Percentiles rank a stretch among this genome's conserved stretches.
Conservation (phyloP, 1,284 basidiomycete genomes). For the Gymnopus androsaceus region DNA sequence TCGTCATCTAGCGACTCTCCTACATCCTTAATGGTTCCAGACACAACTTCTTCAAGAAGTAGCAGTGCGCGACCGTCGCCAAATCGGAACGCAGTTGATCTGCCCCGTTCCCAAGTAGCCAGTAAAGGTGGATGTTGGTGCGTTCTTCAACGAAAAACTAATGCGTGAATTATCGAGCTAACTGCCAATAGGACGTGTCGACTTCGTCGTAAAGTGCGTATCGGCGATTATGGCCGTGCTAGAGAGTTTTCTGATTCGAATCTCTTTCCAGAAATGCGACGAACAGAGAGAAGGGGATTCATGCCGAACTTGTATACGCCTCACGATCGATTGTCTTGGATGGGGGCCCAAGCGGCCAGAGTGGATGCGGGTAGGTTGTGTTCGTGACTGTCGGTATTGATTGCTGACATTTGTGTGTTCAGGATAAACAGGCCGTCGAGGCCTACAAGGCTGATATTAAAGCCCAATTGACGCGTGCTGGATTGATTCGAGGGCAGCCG, state of each 20-base stretch:
- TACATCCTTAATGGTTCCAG: slow-evolving; percentile 39
- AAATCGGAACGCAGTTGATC: slow-evolving; percentile 48
- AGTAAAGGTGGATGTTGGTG: slow-evolving; percentile 78
- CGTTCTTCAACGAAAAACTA: slow-evolving; percentile 29
- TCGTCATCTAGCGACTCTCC: slow-evolving; percentile 48
- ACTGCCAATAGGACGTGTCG: slow-evolving; percentile 67
- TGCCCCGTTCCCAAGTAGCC: slow-evolving; percentile 53
- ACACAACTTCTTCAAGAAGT: slow-evolving; percentile 37
- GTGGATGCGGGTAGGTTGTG: slow-evolving; percentile 74
- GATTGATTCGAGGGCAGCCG: slow-evolving; percentile 78
- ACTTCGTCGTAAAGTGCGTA: slow-evolving; percentile 71
- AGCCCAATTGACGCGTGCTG: slow-evolving; percentile 70
- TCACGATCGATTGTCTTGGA: slow-evolving; percentile 76
- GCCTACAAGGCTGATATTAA: slow-evolving; percentile 83
- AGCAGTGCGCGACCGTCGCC: slow-evolving; percentile 46
- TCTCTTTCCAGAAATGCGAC: slow-evolving; percentile 70
- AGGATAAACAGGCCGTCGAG: slow-evolving; percentile 83
- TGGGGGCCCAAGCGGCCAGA: slow-evolving; percentile 80
- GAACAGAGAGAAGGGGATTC: slow-evolving; percentile 76
- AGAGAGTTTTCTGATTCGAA: slow-evolving; percentile 9
- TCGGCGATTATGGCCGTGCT: background rate
- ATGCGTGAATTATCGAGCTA: slow-evolving; percentile 6
- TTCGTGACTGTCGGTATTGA: slow-evolving; percentile 15
- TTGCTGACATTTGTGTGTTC: slow-evolving; percentile 19
- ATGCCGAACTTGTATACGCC: slow-evolving; percentile 74